Base-by-base conservation (phyloP, 345 rosid genomes). In the Heritiera littoralis region DNA sequence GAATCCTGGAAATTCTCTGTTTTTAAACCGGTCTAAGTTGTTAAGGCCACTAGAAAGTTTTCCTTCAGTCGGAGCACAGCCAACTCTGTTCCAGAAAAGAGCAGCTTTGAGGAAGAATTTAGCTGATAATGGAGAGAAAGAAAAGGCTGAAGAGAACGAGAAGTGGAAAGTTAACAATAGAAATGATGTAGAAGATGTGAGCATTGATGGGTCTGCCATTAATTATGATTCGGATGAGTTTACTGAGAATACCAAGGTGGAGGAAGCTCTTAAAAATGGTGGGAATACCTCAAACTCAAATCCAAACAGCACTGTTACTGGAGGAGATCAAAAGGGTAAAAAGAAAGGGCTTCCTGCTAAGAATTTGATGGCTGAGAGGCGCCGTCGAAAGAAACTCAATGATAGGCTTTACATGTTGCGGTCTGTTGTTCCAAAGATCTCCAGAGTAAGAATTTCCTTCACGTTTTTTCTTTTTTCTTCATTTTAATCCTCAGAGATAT, bases 331-430 rank as follows among this genome's bases (percentile, higher is more conserved):
- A 66, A 88, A 86, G 76, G 89, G 90, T 66, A 87, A 86, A 85
- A 88, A 79, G 83, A 88, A 86, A 67, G 92, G 90, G 15, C 84
- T 89, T 72, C 92, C 92, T n/a, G 92, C 92, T 3, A 89, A 89
- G 83, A 89, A 89, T 81, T 84, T 89, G 84, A 89, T 89, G 92
- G 92, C 90, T 1, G 92, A 89, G 86, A 86, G 92, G 86, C 83
- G 92, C 60, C 92, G 92, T 75, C 80, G 90, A 76, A 89, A 89
- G 72, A 68, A 68, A 46, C 72, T 68, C 54, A 89, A 89, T 82
- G 90, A 89, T 82, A 85, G 90, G 85, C 82, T 89, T 15, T 89
- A 87, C 83, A 86, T 87, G 92, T 75, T 89, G 78, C 85, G 92
- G 38, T 89, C 92, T 72, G 92, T 89, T 54, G 92, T 89, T n/a